Conservation (phyloP, 495 filamentous ascomycete genomes). For the Aspergillus olivimuriae region DNA sequence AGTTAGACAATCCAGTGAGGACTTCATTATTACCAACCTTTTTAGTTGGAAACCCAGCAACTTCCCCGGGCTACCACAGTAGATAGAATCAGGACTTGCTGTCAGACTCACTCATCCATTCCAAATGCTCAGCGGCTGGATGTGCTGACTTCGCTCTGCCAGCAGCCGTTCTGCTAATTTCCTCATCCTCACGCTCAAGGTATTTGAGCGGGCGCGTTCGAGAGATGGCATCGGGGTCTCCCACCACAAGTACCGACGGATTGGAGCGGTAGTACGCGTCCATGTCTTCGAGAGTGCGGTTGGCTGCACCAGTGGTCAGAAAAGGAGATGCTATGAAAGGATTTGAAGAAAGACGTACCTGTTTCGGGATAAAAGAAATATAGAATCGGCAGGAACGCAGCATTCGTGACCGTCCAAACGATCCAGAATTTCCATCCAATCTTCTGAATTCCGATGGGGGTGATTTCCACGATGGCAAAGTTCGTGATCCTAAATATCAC, state of each 20-base stretch:
- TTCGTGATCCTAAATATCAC: constrained; percentile 47
- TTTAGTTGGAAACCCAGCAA: too few relatives aligned
- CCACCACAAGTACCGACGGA: neutral
- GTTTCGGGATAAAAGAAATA: constrained; percentile 62
- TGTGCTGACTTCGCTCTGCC: too few relatives aligned
- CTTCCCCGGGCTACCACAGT: too few relatives aligned
- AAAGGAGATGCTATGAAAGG: neutral
- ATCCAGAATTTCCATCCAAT: constrained; percentile 56
- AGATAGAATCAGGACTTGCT: too few relatives aligned
- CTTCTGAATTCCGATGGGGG: constrained; percentile 49
- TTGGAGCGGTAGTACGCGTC: constrained; percentile 14
- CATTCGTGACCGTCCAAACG: constrained; percentile 54
- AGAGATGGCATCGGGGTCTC: neutral
- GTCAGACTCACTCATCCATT: too few relatives aligned
- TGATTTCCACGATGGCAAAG: constrained; percentile 56
- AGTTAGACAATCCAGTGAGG: too few relatives aligned
- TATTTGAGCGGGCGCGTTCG: neutral
- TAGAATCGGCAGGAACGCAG: constrained; percentile 51
- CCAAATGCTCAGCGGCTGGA: too few relatives aligned
- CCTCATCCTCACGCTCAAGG: neutral
- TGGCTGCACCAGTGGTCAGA: constrained; percentile 23
- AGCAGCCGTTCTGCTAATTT: too few relatives aligned
- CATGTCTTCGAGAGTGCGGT: constrained; percentile 39
- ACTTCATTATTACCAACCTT: too few relatives aligned
- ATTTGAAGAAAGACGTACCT: constrained; percentile 12